phyloP scores from a whole-genome alignment of 2,329 filamentous ascomycete species.

The Ceratocystis alfenasii region DNA sequence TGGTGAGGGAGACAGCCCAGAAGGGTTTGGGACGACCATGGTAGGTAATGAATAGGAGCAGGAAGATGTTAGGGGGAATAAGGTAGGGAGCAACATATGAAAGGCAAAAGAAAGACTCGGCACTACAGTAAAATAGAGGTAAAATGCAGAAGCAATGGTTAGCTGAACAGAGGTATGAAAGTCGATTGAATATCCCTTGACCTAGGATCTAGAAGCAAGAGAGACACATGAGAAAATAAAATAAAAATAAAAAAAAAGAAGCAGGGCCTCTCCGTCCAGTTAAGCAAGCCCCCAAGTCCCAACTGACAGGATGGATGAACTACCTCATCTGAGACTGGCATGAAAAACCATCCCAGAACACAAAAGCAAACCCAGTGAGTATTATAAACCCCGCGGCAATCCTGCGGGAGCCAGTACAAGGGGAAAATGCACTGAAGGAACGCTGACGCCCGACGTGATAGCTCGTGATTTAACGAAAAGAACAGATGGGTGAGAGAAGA shows the following conservation, averaged over 20 bases:
- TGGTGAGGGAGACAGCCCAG: not conserved
- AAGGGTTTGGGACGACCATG: not conserved
- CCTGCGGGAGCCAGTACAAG: not conserved
- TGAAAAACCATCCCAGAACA: not conserved
- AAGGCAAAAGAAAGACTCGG: not conserved
- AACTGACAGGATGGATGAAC: not conserved
- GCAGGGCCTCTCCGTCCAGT: not conserved
- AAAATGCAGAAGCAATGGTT: not conserved
- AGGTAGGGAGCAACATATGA: not conserved
- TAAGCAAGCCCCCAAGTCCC: not conserved
- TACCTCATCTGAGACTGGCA: not conserved
- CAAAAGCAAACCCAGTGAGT: not conserved
- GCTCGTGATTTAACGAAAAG: not conserved
- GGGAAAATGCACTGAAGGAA: not conserved
- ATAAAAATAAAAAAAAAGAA: not conserved
- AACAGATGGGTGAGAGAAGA: not conserved
- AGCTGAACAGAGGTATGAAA: not conserved
- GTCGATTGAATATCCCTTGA: not conserved
- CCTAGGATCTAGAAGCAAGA: not conserved
- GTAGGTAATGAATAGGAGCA: not conserved
- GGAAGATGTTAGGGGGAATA: not conserved
- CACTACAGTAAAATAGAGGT: not conserved
- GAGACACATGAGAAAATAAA: not conserved
- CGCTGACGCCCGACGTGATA: not conserved
- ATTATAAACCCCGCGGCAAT: conserved; percentile 9